A percentile compares a stretch with the other conserved stretches of the same genome.
Conservation (phyloP, 1,284 basidiomycete genomes). For the Calocybe gambosa region DNA sequence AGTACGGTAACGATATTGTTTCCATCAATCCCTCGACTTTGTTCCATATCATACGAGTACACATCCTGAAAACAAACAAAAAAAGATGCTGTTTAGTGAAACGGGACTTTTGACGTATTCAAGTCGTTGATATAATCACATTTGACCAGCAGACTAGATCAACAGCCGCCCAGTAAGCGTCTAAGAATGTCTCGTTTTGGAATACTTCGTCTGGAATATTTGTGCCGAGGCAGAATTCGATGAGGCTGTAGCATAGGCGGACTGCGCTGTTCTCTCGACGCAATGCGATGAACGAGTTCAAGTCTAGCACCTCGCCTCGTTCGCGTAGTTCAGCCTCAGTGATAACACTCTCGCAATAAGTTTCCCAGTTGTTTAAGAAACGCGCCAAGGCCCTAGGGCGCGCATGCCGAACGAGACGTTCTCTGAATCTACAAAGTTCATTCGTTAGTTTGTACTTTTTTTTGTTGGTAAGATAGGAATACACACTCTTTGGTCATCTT, state of each 20-base stretch:
- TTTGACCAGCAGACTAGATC: conserved; percentile 68
- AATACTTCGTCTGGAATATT: conserved; percentile 59
- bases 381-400: conserved; percentile 40
- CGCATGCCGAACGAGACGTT: conserved; percentile 38
- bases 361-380: conserved; percentile 48
- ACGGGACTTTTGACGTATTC: not conserved
- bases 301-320: conserved; percentile 43
- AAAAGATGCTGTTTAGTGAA: conserved; percentile 3
- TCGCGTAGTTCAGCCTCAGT: conserved; percentile 58
- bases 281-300: conserved; percentile 46
- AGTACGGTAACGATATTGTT: conserved; percentile 66
- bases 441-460: conserved; percentile 4
- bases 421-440: conserved; percentile 39
- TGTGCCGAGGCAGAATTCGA: conserved; percentile 54
- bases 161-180: conserved; percentile 52
- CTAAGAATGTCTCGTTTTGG: conserved; percentile 46
- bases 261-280: conserved; percentile 65
- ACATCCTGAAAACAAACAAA: conserved; percentile 43
- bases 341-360: conserved; percentile 52
- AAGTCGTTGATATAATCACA: conserved; percentile 32
- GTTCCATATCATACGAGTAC: conserved; percentile 71
- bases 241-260: conserved; percentile 55
- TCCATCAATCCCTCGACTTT: conserved; percentile 57
- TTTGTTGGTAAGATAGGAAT: conserved; percentile 4
- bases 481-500: conserved; percentile 59